These are phyloP conservation scores for Trypanosoma boissoni DNA, from an alignment of 208 protist genomes.

Conservation along the genomic window DNA sequence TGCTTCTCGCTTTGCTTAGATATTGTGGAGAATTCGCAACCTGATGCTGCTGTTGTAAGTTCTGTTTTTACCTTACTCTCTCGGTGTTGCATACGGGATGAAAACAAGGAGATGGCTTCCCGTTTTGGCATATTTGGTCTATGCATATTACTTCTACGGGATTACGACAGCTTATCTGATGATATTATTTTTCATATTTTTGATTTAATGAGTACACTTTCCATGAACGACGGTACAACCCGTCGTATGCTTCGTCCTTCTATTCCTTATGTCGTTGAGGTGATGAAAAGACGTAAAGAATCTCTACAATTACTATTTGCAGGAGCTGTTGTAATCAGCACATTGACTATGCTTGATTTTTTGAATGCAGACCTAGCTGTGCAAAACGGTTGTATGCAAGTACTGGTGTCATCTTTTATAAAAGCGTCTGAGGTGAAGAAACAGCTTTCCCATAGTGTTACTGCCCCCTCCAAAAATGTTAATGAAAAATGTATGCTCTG, in stretches of 20 bases:
- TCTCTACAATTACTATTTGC: slow-evolving; percentile 67
- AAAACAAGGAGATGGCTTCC: slow-evolving; percentile 45
- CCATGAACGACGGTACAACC: slow-evolving; percentile 39
- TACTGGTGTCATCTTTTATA: slow-evolving; percentile 56
- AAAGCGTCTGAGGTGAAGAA: slow-evolving; percentile 30
- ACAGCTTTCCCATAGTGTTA: slow-evolving; percentile 1
- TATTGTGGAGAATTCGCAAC: slow-evolving; percentile 40
- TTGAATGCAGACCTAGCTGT: slow-evolving; percentile 62
- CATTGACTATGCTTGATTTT: slow-evolving; percentile 57
- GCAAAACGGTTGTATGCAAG: slow-evolving; percentile 54
- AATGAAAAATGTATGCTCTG: slow-evolving; percentile 33
- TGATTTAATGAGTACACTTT: slow-evolving; percentile 70
- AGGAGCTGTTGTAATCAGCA: slow-evolving; percentile 50
- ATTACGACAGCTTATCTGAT: slow-evolving; percentile 30
- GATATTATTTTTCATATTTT: slow-evolving; percentile 68
- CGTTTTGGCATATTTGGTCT: slow-evolving; percentile 52
- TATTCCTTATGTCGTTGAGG: slow-evolving; percentile 64
- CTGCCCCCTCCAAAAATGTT: slow-evolving; percentile 1
- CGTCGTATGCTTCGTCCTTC: slow-evolving; percentile 45
- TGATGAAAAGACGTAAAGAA: slow-evolving; percentile 39
- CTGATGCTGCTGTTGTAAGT: slow-evolving; percentile 20
- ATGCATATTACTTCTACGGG: slow-evolving; percentile 63
- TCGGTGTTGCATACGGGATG: slow-evolving; percentile 60
- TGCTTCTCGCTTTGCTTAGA: slow-evolving; percentile 50
- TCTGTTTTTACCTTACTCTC: slow-evolving; percentile 53